Base-by-base conservation (phyloP, 164 flowering plant species). In the Stephania yunnanensis region DNA sequence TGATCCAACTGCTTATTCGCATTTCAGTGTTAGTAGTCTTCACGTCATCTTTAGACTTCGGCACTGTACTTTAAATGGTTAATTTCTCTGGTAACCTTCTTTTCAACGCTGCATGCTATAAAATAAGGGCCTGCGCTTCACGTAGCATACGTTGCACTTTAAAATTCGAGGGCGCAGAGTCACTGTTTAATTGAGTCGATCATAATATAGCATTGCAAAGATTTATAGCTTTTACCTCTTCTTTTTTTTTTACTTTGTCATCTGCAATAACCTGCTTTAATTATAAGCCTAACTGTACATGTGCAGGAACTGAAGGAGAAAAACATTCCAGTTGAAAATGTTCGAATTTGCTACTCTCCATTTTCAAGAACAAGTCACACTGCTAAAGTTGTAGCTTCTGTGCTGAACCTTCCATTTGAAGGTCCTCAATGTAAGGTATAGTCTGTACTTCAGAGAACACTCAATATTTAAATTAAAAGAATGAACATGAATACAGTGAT, bases 261-360 rank as follows among this genome's bases (percentile, higher is more conserved):
- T 20, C 19, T 50, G 64, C 2, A 20, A 30, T 5, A 20, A n/a
- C 19, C 22, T 55, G 48, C 50, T 69, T 75, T 19, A 58, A 55
- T 69, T 17, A 20, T n/a, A 22, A 44, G 0, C 42, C 50, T 6
- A 44, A 22, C 44, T 70, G 53, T 70, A 36, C 46, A 70, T 75
- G 36, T 85, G 83, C 88, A 95, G 99, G 87, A 86, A 79, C 81
- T 95, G 66, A 80, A 86, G 77, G 92, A 87, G 71, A 81, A 83
- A 13, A 74, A 81, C 74, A 82, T 90, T 68, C 84, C 85, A 8
- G 78, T 92, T 71, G 89, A 89, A 65, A 84, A 84, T 81, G 95
- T 95, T 10, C 87, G 92, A 58, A 92, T 93, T 78, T 95, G 97
- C 82, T 95, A 91, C 80, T 95, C 99, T 68, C 99, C 99, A 69